Percentiles rank a stretch among this genome's conserved stretches.
Conservation (phyloP, 768 basidiomycete genomes). For the Tephrocybe sp. region DNA sequence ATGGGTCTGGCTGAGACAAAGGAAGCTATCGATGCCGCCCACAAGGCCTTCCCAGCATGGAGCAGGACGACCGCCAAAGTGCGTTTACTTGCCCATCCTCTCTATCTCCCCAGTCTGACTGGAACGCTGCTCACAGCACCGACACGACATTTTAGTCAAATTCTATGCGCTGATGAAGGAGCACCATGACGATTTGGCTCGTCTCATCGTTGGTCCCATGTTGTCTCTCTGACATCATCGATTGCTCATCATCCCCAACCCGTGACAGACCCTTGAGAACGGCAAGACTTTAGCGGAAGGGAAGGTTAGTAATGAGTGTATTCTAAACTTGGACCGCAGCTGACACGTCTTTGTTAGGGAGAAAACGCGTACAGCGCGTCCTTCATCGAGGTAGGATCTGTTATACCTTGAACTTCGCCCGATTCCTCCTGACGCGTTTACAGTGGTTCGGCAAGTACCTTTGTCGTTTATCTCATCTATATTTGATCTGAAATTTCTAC, state of each 20-base stretch:
- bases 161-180: conserved; percentile 77
- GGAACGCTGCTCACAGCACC: conserved; percentile 42
- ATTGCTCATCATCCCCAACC: conserved; percentile 7
- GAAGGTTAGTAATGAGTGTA: conserved; percentile 47
- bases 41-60: conserved; percentile 81
- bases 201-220: conserved; percentile 67
- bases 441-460: conserved; percentile 76
- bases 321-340: neutral
- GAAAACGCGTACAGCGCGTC: conserved; percentile 86
- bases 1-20: conserved; percentile 84
- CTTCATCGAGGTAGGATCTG: conserved; percentile 65
- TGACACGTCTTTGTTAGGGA: conserved; percentile 42
- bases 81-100: conserved; percentile 9
- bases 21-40: conserved; percentile 80
- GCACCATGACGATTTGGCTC: conserved; percentile 81
- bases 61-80: conserved; percentile 87
- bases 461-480: neutral
- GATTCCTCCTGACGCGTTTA: neutral
- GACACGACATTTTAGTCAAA: conserved; percentile 82
- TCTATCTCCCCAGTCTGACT: neutral
- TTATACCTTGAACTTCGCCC: neutral
- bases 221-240: conserved; percentile 23
- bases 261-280: conserved; percentile 82
- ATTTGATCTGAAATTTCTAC: conserved; percentile 16
- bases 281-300: conserved; percentile 87